Base-by-base conservation (phyloP, 805 yeast species). In the Pichia eremophila region DNA sequence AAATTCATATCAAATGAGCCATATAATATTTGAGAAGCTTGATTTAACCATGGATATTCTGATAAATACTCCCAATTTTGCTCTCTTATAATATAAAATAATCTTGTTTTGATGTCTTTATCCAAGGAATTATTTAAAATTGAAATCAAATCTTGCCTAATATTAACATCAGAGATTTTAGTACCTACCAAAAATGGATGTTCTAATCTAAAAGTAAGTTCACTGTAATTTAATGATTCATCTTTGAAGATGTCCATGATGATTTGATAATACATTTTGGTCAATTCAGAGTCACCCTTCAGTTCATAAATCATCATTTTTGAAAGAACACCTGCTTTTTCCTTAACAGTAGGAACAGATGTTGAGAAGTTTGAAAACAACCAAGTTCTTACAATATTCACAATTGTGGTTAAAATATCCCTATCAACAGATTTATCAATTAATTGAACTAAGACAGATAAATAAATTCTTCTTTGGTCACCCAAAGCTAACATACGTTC, bases 31-130 rank as follows among this genome's bases (percentile, higher is more conserved):
- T 90, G 96, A 18, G 87, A 70, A 0, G 96, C 98, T 63, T 91
- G 98, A 61, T 88, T 88, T 51, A 91, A 67, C 99, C 99, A 93
- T 39, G 89, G 85, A 57, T 85, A 85, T 54, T 93, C 99, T 0
- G 95, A 90, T 37, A 93, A 69, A 54, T 78, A 84, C 61, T 93
- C 99, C 99, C 99, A 93, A 58, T 88, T 91, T 62, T 93, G 99
- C 57, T 93, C 98, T 37, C 91, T 71, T n/a, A 95, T 76, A 9
- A 91, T 83, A 56, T 95, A 95, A 53, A 83, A 80, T 35, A 93
- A 69, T 49, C 99, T 73, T 62, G 86, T 88, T 55, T 78, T 77
- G 25, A 89, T 73, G 54, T 85, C 89, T 44, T 71, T 75, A 51
- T 90, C 96, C 51, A 93, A 68, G 54, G 95, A 85, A 40, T 75